phyloP scores from a whole-genome alignment of 768 basidiomycete species.

The Lactarius deliciosus region DNA sequence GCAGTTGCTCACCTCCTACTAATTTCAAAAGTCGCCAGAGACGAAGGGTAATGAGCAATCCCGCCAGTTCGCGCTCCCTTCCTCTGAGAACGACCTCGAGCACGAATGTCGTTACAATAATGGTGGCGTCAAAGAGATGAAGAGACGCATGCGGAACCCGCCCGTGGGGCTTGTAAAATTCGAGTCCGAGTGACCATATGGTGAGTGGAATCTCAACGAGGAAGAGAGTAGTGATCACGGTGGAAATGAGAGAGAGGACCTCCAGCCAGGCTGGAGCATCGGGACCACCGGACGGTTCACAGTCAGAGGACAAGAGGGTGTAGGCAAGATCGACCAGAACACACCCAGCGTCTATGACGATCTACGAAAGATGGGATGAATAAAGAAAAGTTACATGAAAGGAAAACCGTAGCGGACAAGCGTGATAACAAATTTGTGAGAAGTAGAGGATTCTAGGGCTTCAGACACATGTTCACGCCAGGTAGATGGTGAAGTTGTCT shows the following conservation, averaged over 20 bases:
- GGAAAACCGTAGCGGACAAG: constrained; percentile 14
- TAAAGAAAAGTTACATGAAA: neutral
- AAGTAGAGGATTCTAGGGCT: constrained; percentile 18
- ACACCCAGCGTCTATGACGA: constrained; percentile 61
- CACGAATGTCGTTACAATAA: constrained; percentile 72
- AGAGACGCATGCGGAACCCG: constrained; percentile 52
- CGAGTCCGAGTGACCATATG: constrained; percentile 63
- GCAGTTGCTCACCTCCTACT: constrained; percentile 48
- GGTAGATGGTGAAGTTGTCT: neutral
- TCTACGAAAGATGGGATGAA: constrained; percentile 38
- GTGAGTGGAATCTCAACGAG: constrained; percentile 72
- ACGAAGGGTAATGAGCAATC: constrained; percentile 69
- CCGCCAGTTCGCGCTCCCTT: constrained; percentile 66
- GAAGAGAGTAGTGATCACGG: constrained; percentile 70
- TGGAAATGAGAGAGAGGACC: constrained; percentile 58
- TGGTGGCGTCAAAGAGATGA: constrained; percentile 72
- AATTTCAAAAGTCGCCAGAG: constrained; percentile 81
- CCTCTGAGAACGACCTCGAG: constrained; percentile 71
- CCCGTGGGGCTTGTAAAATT: constrained; percentile 63
- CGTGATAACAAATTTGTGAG: constrained; percentile 30
- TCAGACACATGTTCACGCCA: constrained; percentile 21
- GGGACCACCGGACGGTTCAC: constrained; percentile 43
- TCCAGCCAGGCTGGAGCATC: constrained; percentile 62
- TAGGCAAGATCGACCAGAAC: constrained; percentile 74
- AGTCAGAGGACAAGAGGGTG: constrained; percentile 58